Base-by-base conservation (phyloP, 1,284 basidiomycete species). In the Sanghuangporus sanghuang region DNA sequence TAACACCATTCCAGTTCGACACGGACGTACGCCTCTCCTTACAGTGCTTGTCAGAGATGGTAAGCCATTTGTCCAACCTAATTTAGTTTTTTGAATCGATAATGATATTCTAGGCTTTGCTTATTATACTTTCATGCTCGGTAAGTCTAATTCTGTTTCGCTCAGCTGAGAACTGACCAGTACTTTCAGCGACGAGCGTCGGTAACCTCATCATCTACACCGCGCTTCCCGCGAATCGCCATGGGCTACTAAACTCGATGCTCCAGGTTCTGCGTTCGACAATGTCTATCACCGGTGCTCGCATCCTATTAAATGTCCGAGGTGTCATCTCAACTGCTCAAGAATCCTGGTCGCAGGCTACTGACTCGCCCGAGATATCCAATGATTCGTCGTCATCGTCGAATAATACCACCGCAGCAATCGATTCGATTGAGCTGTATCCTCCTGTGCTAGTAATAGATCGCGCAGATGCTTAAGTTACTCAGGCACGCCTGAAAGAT, bases 221-320 rank as follows among this genome's bases (percentile, higher is more conserved):
- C 14, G 46, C 48, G 14, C 61, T 63, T 23, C 61, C 61, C 7
- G 18, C n/a, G 1, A 36, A 14, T 16, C 55, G 61, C 8, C 23
- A n/a, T 9, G 55, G 52, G 3, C 55, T 63, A 18, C 39, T 58
- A 7, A 55, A 21, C 6, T 57, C 55, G 6, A 39, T 63, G 21
- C 35, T 49, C 18, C 61, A 55, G 18, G 42, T 57, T 35, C 61
- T 63, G n/a, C 61, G 61, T 9, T 42, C 55, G 18, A 53, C 38
- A 2, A 54, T 54, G 49, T 52, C 50, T 11, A 61, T 61, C 18
- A 32, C 42, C n/a, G 59, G 59, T 16, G 23, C 44, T 12, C 59
- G 59, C n/a, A 61, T 61, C 12, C 27, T 61, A n/a, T 49, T 61
- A 14, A 61, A 61, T 44, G 50, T 61, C 36, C 48, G 59, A 18